phyloP scores from a whole-genome alignment of 208 protist genomes.

The Kentomonas sorsogonicus region DNA sequence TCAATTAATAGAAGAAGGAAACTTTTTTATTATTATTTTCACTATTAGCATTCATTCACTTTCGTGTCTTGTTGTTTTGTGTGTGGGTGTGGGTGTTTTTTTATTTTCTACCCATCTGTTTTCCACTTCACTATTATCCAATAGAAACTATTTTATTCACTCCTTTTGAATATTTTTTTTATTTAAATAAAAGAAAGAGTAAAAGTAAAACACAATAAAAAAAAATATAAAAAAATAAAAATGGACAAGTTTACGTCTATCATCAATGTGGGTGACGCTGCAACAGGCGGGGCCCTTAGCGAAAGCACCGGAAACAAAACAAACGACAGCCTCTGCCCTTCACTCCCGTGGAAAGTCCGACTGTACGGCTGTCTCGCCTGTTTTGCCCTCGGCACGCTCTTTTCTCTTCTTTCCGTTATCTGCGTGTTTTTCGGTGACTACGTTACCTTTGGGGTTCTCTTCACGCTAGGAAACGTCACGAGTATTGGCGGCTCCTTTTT shows the following conservation, averaged over 20 bases:
- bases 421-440: conserved; percentile 56
- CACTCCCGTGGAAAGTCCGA: conserved; percentile 67
- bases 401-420: conserved; percentile 62
- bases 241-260: not conserved
- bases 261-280: not conserved
- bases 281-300: too few relatives aligned
- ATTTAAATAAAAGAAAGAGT: too few relatives aligned
- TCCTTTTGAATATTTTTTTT: too few relatives aligned
- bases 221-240: not conserved
- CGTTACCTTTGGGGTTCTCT: conserved; percentile 69
- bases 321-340: conserved; percentile 63
- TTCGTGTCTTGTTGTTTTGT: too few relatives aligned
- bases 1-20: too few relatives aligned
- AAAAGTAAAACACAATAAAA: not conserved
- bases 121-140: too few relatives aligned
- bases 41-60: too few relatives aligned
- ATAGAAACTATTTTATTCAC: too few relatives aligned
- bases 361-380: conserved; percentile 57
- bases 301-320: conserved; percentile 14
- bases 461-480: conserved; percentile 55
- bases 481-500: conserved; percentile 65
- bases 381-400: conserved; percentile 39
- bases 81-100: too few relatives aligned
- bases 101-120: too few relatives aligned
- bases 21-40: too few relatives aligned